A percentile compares a stretch with the other conserved stretches of the same genome.
Evolutionary conservation across 768 basidiomycete genomes (phyloP).

Genomic region (Hirschioporus abietinus): DNA sequence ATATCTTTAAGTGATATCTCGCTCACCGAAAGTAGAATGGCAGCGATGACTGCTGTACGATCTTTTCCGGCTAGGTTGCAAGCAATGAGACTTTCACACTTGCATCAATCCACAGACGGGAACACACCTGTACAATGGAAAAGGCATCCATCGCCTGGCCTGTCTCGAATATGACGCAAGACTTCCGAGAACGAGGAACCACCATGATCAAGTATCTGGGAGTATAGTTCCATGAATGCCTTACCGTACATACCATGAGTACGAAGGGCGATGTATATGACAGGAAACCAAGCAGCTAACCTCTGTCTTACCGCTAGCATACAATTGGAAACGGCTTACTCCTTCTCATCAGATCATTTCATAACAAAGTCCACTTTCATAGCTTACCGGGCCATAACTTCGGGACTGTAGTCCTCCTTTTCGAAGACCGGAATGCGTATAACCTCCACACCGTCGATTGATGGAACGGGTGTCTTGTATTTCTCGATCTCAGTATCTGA

Average conservation of each 20-base stretch:
- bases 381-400: slow-evolving; percentile 79
- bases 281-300: slow-evolving; percentile 27
- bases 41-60: slow-evolving; percentile 71
- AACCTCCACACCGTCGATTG: slow-evolving; percentile 58
- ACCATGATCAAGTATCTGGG: slow-evolving; percentile 74
- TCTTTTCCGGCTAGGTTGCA: slow-evolving; percentile 64
- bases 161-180: slow-evolving; percentile 68
- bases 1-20: neutral
- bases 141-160: slow-evolving; percentile 55
- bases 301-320: slow-evolving; percentile 78
- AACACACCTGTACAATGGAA: slow-evolving; percentile 71
- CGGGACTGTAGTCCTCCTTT: slow-evolving; percentile 76
- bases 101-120: neutral
- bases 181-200: slow-evolving; percentile 64
- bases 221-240: slow-evolving; percentile 79
- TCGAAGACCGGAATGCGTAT: slow-evolving; percentile 58
- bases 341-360: neutral
- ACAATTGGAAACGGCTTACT: slow-evolving; percentile 60
- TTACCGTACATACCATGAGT: slow-evolving; percentile 21
- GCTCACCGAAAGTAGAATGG: slow-evolving; percentile 62
- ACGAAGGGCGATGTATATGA: neutral
- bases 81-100: neutral
- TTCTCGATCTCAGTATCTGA: slow-evolving; percentile 77
- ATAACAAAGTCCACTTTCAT: slow-evolving; percentile 21
- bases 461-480: slow-evolving; percentile 60